Evolutionary conservation across 225 moss, liverwort and hornwort species (phyloP).

Genomic region (Sphagnum tenellum): DNA sequence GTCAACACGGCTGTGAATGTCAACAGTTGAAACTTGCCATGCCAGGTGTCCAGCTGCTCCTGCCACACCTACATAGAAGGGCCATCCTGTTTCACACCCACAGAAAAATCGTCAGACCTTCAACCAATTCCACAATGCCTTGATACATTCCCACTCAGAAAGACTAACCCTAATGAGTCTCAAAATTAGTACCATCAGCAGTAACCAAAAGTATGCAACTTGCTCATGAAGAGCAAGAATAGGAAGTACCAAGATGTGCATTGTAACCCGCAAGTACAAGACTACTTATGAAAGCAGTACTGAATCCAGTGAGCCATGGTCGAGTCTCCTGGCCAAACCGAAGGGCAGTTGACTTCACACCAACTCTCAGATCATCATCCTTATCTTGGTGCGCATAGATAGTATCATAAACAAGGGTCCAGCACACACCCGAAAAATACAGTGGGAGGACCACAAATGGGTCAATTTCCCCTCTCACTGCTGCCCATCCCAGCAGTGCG

Average conservation of each 20-base stretch:
- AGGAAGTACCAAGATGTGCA: conserved; percentile 46
- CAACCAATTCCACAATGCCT: background rate
- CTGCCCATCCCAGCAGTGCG: conserved; percentile 97
- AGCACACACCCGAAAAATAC: conserved; percentile 78
- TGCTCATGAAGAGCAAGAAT: no score
- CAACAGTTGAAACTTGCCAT: conserved; percentile 69
- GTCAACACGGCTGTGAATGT: conserved; percentile 54
- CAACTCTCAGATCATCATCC: conserved; percentile 69
- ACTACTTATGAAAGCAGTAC: conserved; percentile 40
- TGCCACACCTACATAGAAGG: conserved; percentile 66
- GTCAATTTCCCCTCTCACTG: conserved; percentile 67
- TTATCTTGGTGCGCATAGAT: conserved; percentile 99
- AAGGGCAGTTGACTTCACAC: conserved; percentile 88
- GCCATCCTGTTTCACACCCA: conserved; percentile 54
- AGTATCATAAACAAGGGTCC: conserved; percentile 97
- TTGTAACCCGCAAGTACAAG: conserved; percentile 70
- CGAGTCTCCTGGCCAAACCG: conserved; percentile 61
- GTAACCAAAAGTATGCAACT: background rate
- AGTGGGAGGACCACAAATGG: conserved; percentile 69
- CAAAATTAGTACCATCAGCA: background rate
- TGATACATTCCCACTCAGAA: background rate
- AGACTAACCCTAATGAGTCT: background rate
- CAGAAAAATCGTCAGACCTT: no score
- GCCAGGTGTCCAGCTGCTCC: conserved; percentile 70
- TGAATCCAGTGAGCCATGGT: conserved; percentile 74